Base-by-base conservation (phyloP, 495 filamentous ascomycete genomes). In the Penicillium flavigenum region DNA sequence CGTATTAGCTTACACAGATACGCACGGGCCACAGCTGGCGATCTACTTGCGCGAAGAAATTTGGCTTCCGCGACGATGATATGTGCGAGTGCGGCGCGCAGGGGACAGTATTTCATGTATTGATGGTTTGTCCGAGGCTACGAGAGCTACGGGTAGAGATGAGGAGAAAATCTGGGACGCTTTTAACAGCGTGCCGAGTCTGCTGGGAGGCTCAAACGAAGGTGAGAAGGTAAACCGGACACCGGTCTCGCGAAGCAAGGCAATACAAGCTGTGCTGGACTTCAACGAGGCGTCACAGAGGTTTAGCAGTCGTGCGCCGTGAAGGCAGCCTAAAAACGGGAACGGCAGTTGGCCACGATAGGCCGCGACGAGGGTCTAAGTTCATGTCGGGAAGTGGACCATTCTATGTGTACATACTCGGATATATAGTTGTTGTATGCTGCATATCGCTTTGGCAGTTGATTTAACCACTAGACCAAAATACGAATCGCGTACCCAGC, bases 251-350 rank as follows among this genome's bases (percentile, higher is more conserved):
- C 29, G 59, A 4, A 55, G 54, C n/a, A 68, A 59, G 45, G 67
- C 59, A 31, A 60, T 69, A 20, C 29, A 61, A 26, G 62, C 65
- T 29, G 57, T 66, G 26, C 26, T 73, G 39, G 67, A 70, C 64
- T 73, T 71, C 41, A 63, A 63, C 4, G 58, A 73, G 60, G 64
- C 60, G 49, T 71, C 63, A 54, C 61, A 69, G 31, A 50, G 63
- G 57, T 69, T 71, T 63, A 55, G 58, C 19, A 69, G 66, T 58
- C 61, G 59, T 51, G 64, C 64, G 64, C 68, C 59, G 66, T 24
- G 39, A 61, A 64, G 64, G 62, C 57, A 63, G 67, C 67, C 54
- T 60, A 65, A 63, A 51, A 65, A 52, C 32, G 42, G 31, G 34
- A 67, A 51, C 60, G 61, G 60, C 58, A 61, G 36, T 61, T 54